Evolutionary conservation across 176 grass and related monocot genomes (phyloP), one percentile per base, ranked within the genome.

Genomic region (Juncus effusus): DNA sequence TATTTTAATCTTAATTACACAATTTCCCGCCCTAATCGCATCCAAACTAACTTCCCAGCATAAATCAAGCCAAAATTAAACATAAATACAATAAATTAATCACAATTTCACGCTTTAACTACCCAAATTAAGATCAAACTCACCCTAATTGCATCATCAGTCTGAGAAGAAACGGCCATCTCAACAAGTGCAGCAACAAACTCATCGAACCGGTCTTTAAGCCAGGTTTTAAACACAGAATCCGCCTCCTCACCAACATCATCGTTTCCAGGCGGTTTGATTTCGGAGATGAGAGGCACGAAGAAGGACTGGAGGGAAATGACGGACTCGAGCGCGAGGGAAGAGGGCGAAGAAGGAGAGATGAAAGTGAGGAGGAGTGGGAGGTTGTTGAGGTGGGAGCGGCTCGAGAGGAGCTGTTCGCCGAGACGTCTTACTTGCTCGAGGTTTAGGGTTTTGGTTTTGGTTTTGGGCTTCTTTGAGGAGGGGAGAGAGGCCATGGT

Each of bases 261-360:
- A 16, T 62, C 80, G 4, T 35, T 79, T 16, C 49, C 68, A 36
- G 77, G 35, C 11, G 88, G 86, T 38, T 83, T 88, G 28, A 92
- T 92, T 63, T 87, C 87, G 0, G 82, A 71, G 14, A 92, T 60
- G 63, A 97, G 64, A 51, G 93, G 93, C 11, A 84, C 70, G 77
- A 97, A 97, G 80, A 89, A 92, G 42, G 85, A 97, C 64, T 97
- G 85, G 42, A 97, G 75, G 13, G 85, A 97, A 50, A 97, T 85
- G 51, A 92, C 72, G 61, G 88, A 81, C 61, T 97, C 88, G 8
- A 97, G 67, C 7, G 80, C 72, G 58, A 83, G 35, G 12, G 74
- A 60, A 44, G 72, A 63, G 38, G n/a, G 13, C 14, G 80, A 56
- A 35, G 82, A 62, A 39, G 88, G 78, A 15, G 77, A 82, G 59